Evolutionary conservation across 495 filamentous ascomycete genomes (phyloP).

Genomic region (Penicillium waksmanii): DNA sequence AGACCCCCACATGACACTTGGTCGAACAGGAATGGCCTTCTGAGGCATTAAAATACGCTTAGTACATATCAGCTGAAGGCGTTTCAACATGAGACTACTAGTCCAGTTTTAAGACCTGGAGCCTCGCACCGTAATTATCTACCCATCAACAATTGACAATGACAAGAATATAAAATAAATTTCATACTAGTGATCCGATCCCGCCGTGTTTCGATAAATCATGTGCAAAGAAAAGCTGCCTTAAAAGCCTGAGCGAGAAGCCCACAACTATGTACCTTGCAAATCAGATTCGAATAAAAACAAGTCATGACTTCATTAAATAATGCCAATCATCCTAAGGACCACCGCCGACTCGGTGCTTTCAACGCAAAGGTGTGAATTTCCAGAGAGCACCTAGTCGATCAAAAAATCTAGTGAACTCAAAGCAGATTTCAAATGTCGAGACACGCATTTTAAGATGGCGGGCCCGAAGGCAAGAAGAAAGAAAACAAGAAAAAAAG

Average conservation of each 20-base stretch:
- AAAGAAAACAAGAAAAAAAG: not conserved
- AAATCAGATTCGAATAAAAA: slow-evolving; percentile 1
- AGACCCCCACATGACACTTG: not conserved
- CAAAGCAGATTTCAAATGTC: not conserved
- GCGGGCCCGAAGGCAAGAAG: slow-evolving; percentile 4
- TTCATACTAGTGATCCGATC: not conserved
- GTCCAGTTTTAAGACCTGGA: not conserved
- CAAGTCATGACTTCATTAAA: slow-evolving; percentile 23
- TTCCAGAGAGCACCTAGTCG: not conserved
- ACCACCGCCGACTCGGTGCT: not conserved
- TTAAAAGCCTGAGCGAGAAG: not conserved
- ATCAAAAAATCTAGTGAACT: not conserved
- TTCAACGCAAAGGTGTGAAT: not conserved
- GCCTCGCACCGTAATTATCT: slow-evolving; percentile 11
- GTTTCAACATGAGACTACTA: slow-evolving; percentile 12
- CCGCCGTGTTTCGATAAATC: not conserved
- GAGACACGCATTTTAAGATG: slow-evolving; percentile 5
- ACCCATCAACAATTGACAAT: slow-evolving; percentile 7
- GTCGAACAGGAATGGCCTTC: not conserved
- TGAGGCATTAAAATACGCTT: slow-evolving; percentile 13
- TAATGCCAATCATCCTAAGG: slow-evolving; percentile 5
- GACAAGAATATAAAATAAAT: not conserved
- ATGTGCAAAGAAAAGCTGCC: not conserved
- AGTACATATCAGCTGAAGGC: slow-evolving; percentile 20
- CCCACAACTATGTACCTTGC: not conserved